These are phyloP conservation scores for Pichia sp. DNA, from an alignment of 1,139 yeast species.

Conservation along the genomic window DNA sequence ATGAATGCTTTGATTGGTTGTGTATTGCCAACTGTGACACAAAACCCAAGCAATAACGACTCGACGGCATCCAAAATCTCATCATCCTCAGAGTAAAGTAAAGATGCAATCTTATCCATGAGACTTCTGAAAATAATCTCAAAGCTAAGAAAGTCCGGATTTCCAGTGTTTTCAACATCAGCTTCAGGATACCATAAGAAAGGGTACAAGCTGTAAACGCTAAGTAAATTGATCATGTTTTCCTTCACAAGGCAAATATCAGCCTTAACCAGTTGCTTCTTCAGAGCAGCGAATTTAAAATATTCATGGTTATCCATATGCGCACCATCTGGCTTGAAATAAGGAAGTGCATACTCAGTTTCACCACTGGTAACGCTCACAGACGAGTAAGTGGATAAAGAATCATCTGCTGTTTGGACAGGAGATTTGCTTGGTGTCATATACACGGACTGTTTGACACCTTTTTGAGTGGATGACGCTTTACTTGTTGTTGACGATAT, in stretches of 20 bases:
- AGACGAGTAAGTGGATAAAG: constrained; percentile 1
- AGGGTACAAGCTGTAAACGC: constrained; percentile 20
- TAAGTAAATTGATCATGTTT: constrained; percentile 19
- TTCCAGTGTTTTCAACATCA: background rate
- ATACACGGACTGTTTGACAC: too few species aligned
- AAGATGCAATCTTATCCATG: constrained; percentile 16
- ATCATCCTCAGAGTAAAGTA: constrained; percentile 17
- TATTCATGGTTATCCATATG: background rate
- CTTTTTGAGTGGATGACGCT: too few species aligned
- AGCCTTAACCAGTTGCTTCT: constrained; percentile 2
- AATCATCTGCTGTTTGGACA: background rate
- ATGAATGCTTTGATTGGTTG: constrained; percentile 10
- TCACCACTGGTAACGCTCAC: constrained; percentile 1
- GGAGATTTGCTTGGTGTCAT: too few species aligned
- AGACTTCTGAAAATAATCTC: constrained; percentile 17
- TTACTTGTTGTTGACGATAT: too few species aligned
- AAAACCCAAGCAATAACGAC: constrained; percentile 19
- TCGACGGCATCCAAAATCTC: constrained; percentile 15
- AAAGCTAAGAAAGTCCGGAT: constrained; percentile 11
- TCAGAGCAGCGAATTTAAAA: constrained; percentile 1
- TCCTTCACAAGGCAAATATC: constrained; percentile 3
- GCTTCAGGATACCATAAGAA: constrained; percentile 17
- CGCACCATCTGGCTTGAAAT: background rate
- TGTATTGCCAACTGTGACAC: constrained; percentile 16
- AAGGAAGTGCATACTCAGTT: background rate